Percentiles rank a stretch among this genome's conserved stretches.
Evolutionary conservation across 352 stramenopile genomes (phyloP).

Genomic region (Blastocystis sp.): DNA sequence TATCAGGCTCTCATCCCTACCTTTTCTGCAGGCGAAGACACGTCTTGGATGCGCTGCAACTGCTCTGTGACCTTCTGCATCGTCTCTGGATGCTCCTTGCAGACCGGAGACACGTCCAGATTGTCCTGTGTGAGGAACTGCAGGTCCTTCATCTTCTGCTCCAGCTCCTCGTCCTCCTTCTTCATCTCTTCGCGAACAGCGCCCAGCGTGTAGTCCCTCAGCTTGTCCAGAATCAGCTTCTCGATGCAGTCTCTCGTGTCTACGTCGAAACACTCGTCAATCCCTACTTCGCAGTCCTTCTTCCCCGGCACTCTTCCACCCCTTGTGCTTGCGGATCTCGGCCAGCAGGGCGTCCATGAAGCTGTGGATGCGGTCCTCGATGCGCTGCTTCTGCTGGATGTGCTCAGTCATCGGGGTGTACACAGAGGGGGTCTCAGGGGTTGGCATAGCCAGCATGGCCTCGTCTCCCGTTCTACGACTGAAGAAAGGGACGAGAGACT

Average conservation of each 20-base stretch:
- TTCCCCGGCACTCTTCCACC: not conserved
- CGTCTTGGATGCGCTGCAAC: constrained; percentile 79
- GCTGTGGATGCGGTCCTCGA: constrained; percentile 53
- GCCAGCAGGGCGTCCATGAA: constrained; percentile 55
- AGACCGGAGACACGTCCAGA: constrained; percentile 80
- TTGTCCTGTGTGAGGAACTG: constrained; percentile 77
- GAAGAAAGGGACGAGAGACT: not conserved
- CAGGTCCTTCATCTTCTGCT: constrained; percentile 75
- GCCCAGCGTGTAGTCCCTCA: constrained; percentile 75
- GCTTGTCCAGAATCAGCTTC: constrained; percentile 83
- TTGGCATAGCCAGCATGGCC: not conserved
- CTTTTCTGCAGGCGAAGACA: constrained; percentile 78
- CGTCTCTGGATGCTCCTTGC: constrained; percentile 74
- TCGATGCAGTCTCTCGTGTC: constrained; percentile 76
- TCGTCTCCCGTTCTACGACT: not conserved
- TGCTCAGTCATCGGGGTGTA: not conserved
- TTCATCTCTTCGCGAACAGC: constrained; percentile 71
- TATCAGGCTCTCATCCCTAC: constrained; percentile 74
- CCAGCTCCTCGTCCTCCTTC: constrained; percentile 73
- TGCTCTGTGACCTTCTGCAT: constrained; percentile 80
- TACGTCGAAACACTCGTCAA: not conserved
- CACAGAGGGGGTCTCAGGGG: not conserved
- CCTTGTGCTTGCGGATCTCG: constrained; percentile 53
- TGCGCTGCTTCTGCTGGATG: not conserved
- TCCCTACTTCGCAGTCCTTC: not conserved